A percentile compares a stretch with the other conserved stretches of the same genome.
Evolutionary conservation across 2,329 filamentous ascomycete genomes (phyloP).

Genomic region (Aspergillus aculeatinus): DNA sequence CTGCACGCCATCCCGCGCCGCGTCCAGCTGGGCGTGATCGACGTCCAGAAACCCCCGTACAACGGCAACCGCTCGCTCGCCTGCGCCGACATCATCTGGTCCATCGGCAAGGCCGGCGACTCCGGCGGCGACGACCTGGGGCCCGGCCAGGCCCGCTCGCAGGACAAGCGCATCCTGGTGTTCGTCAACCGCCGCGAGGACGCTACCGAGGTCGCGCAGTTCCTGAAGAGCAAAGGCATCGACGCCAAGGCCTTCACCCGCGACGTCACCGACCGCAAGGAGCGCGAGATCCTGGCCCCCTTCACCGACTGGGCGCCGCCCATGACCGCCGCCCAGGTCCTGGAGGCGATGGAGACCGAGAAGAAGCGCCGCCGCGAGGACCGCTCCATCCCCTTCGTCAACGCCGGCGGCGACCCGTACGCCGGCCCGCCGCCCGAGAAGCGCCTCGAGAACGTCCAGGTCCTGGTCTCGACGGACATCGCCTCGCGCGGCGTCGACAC

Average conservation of each 20-base stretch:
- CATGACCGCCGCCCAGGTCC: slow-evolving; percentile 38
- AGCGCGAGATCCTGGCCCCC: slow-evolving; percentile 70
- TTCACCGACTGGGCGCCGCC: slow-evolving; percentile 59
- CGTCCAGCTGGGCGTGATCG: slow-evolving; percentile 89
- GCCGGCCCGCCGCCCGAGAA: slow-evolving; percentile 24
- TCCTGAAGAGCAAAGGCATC: slow-evolving; percentile 79
- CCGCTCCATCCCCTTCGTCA: slow-evolving; percentile 43
- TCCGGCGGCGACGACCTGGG: slow-evolving; percentile 31
- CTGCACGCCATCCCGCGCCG: slow-evolving; percentile 92
- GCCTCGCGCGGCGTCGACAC: slow-evolving; percentile 94
- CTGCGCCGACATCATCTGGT: slow-evolving; percentile 92
- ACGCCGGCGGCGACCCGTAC: slow-evolving; percentile 26
- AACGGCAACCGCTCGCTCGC: slow-evolving; percentile 88
- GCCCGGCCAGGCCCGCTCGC: slow-evolving; percentile 45
- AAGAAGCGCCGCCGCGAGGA: slow-evolving; percentile 22
- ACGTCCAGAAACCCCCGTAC: slow-evolving; percentile 90
- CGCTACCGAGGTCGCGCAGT: slow-evolving; percentile 75
- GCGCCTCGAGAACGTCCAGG: slow-evolving; percentile 66
- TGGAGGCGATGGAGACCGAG: slow-evolving; percentile 29
- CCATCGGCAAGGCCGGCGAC: slow-evolving; percentile 77
- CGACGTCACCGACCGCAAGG: slow-evolving; percentile 75
- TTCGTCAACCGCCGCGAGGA: slow-evolving; percentile 97
- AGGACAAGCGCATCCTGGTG: slow-evolving; percentile 82
- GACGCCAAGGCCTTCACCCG: slow-evolving; percentile 82
- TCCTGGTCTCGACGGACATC: slow-evolving; percentile 90